Evolutionary conservation across 495 filamentous ascomycete genomes (phyloP), one percentile per base, ranked within the genome.

Genomic region (Bacidia gigantensis): DNA sequence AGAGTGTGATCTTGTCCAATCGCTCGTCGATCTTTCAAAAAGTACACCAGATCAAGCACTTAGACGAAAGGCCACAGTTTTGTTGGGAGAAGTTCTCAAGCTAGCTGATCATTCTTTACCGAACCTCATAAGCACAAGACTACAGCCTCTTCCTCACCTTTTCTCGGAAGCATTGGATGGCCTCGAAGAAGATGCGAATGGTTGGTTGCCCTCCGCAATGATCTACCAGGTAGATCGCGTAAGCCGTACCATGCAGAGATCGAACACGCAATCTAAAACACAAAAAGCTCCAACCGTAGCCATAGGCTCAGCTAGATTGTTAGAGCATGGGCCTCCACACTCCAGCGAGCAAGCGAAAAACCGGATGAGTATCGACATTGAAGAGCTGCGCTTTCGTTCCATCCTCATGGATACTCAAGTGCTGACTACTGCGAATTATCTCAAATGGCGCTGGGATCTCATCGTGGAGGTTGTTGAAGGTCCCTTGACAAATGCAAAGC

Each of bases 181-280:
- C 52, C 71, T 74, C 11, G 68, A 75, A 24, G 79, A 87, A 7
- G 41, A 18, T 7, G 41, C 9, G 20, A 78, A 79, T n/a, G 80
- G 84, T 50, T 88, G 87, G 55, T 71, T 83, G 41, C 85, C 88
- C 17, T 86, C 86, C 0, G 81, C 84, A 2, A 89, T 89, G 3
- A 86, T 97, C 32, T 98, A 96, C 62, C 92, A 97, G 62, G 89
- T 97, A 3, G 93, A 95, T 66, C 96, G 92, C 60, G 86, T 98
- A 52, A 98, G 90, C 66, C 80, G 87, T 54, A 97, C 90, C 1
- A 69, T 98, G 10, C 87, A 95, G 62, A 79, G 93, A 46, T 93
- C 89, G 25, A 73, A 67, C 39, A 64, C 60, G 18, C 58, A 66
- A 35, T 56, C 69, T 14, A 72, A 65, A 52, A 60, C 63, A n/a